Base-by-base conservation (phyloP, 1,284 basidiomycete genomes). In the Rhodofomes roseus region DNA sequence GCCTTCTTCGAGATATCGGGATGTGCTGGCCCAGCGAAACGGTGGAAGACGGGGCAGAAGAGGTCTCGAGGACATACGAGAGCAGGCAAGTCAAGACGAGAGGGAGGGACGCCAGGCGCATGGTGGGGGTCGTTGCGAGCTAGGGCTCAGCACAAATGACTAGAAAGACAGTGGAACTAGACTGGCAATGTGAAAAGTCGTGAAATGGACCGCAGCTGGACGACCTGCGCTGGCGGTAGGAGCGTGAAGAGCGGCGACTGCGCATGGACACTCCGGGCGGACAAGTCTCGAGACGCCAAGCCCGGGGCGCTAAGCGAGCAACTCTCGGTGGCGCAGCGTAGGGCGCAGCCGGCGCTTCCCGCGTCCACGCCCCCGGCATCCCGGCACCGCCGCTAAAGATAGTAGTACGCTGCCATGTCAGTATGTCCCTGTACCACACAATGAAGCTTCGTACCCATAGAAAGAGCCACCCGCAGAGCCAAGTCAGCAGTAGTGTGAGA, bases 81-180 rank as follows among this genome's bases (percentile, higher is more conserved):
- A 68, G 63, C 4, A 67, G 60, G 58, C 62, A 63, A 36, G 68
- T 62, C 55, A 69, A 50, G 12, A 66, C 65, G 53, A 70, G 65
- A 2, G 68, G 63, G 57, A 68, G 52, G 11, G 66, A 60, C 12
- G 65, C 59, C 20, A 65, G 60, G 56, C 63, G 61, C 67, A 68
- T 68, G 58, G 52, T 31, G 56, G 37, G 20, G 27, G 31, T 20
- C 5, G 23, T 23, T 8, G 43, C 18, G 12, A 6, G 0, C n/a
- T n/a, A n/a, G n/a, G n/a, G n/a, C n/a, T 11, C 8, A 22, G 22
- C 43, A 23, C 8, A 22, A 22, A 43, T 20, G 22, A 22, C 20
- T 9, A 25, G 16, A 25, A 16, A 14, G 44, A 27, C 11, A 23
- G 22, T 9, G 8, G 9, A 5, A 46, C 9, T 9, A 46, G 41